These are phyloP conservation scores for Colletotrichum tamarilloi DNA, from an alignment of 2,329 filamentous ascomycete species.

Conservation along the genomic window DNA sequence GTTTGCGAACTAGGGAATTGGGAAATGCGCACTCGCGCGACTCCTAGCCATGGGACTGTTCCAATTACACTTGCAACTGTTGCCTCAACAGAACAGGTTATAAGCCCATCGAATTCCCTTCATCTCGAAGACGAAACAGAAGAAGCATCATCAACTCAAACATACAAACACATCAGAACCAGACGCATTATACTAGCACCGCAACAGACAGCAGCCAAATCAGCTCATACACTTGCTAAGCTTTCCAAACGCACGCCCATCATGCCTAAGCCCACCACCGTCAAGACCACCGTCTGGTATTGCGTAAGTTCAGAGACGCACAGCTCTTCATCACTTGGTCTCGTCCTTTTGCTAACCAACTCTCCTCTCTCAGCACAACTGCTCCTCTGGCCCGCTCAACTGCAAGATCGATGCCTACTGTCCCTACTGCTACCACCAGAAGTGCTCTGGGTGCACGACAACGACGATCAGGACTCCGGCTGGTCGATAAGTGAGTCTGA, in stretches of 20 bases:
- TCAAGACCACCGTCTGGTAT: not conserved
- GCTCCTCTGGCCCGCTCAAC: not conserved
- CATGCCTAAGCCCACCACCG: not conserved
- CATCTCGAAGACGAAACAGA: not conserved
- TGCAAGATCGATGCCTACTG: not conserved
- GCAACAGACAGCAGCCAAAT: not conserved
- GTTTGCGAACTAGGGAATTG: not conserved
- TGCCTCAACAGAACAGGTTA: not conserved
- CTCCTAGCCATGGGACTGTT: not conserved
- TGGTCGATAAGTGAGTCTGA: not conserved
- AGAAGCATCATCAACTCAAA: not conserved
- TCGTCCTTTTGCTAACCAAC: not conserved
- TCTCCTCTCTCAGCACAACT: not conserved
- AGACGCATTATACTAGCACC: too few species aligned
- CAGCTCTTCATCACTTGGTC: too few species aligned
- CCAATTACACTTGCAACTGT: not conserved
- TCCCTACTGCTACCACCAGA: not conserved
- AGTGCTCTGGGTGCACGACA: not conserved
- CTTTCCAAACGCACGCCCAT: not conserved
- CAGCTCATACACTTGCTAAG: not conserved
- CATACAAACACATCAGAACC: not conserved
- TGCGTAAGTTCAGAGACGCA: not conserved
- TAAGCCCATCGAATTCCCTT: not conserved
- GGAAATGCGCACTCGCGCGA: constrained; percentile 1
- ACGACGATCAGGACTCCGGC: not conserved